phyloP scores from a whole-genome alignment of 805 yeast species.

The Candida boleticola region DNA sequence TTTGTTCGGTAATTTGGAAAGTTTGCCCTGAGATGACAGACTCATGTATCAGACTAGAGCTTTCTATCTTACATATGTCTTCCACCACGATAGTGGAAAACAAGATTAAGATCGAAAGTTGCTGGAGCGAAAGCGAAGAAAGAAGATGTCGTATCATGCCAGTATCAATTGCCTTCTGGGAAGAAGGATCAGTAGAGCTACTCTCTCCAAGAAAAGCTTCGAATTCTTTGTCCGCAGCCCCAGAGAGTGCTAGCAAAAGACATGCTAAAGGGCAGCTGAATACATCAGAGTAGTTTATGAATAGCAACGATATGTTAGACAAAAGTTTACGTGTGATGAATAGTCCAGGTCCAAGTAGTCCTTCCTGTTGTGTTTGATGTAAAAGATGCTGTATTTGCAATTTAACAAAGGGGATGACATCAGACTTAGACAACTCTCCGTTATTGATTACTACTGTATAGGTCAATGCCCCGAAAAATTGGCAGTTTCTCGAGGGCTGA shows the following conservation, averaged over 20 bases:
- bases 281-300: constrained; percentile 30
- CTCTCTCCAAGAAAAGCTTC: background rate
- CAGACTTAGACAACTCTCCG: background rate
- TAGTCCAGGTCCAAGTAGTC: constrained; percentile 10
- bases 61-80: constrained; percentile 43
- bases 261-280: constrained; percentile 44
- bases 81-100: constrained; percentile 47
- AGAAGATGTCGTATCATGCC: background rate
- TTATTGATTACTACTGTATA: constrained; percentile 59
- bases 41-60: constrained; percentile 30
- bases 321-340: constrained; percentile 59
- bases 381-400: background rate
- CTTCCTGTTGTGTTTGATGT: background rate
- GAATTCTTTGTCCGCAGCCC: constrained; percentile 3
- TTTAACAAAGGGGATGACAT: background rate
- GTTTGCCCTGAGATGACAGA: constrained; percentile 7
- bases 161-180: background rate
- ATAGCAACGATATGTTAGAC: constrained; percentile 52
- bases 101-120: background rate
- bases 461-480: constrained; percentile 82
- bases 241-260: constrained; percentile 5
- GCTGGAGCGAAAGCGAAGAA: background rate
- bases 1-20: background rate
- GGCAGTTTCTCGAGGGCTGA: constrained; percentile 44
- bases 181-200: background rate